Evolutionary conservation across 2,329 filamentous ascomycete genomes (phyloP).

Genomic region (Xylariales sp.): DNA sequence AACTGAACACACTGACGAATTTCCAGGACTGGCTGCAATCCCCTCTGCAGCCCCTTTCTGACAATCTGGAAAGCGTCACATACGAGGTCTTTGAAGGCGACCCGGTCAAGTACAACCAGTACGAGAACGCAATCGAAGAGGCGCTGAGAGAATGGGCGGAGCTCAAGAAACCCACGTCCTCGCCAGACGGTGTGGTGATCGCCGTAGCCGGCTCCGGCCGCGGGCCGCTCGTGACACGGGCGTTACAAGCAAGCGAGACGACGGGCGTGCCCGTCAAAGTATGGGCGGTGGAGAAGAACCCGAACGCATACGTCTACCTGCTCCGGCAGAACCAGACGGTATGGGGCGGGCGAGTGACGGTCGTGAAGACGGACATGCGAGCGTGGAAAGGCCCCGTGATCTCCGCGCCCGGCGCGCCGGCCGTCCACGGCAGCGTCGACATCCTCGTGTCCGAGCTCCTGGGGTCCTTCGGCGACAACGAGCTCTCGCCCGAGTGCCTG

Average conservation of each 20-base stretch:
- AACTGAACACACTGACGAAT: constrained; percentile 63
- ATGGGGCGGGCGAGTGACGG: constrained; percentile 84
- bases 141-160: constrained; percentile 84
- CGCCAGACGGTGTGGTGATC: constrained; percentile 79
- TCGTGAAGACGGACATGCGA: constrained; percentile 97
- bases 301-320: constrained; percentile 94
- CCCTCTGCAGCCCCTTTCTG: constrained; percentile 91
- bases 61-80: constrained; percentile 96
- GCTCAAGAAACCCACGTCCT: constrained; percentile 79
- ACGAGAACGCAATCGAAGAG: constrained; percentile 84
- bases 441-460: constrained; percentile 94
- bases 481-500: constrained; percentile 94
- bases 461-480: constrained; percentile 96
- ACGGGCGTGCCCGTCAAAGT: constrained; percentile 84
- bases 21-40: constrained; percentile 96
- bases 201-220: constrained; percentile 94
- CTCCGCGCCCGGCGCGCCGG: constrained; percentile 55
- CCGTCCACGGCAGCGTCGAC: constrained; percentile 77
- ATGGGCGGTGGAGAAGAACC: constrained; percentile 98
- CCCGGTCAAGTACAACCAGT: constrained; percentile 97
- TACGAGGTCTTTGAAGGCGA: constrained; percentile 99
- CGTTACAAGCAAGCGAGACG: constrained; percentile 80
- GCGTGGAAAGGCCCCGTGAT: constrained; percentile 86
- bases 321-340: constrained; percentile 83
- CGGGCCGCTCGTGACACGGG: constrained; percentile 89